Evolutionary conservation across 2,329 filamentous ascomycete genomes (phyloP).

Genomic region (Fusarium clavum): DNA sequence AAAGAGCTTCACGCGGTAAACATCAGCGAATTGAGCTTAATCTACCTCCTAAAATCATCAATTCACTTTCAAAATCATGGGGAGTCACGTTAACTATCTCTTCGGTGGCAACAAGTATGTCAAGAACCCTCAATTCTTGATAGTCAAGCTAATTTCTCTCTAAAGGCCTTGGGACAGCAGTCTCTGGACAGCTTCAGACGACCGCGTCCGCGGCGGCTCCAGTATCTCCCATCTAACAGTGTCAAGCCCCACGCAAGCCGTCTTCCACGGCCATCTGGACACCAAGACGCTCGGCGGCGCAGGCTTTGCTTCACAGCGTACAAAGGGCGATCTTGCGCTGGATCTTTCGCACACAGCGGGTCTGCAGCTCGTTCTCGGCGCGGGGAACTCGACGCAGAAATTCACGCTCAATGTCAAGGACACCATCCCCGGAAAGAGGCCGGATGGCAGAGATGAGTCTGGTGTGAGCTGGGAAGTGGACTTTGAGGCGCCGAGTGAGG

Average conservation of each 20-base stretch:
- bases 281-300: slow-evolving; percentile 81
- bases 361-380: slow-evolving; percentile 63
- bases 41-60: background rate
- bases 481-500: slow-evolving; percentile 59
- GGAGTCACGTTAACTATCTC: slow-evolving; percentile 49
- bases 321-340: slow-evolving; percentile 68
- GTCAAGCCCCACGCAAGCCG: slow-evolving; percentile 54
- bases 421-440: slow-evolving; percentile 65
- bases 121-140: background rate
- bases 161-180: slow-evolving; percentile 67
- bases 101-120: slow-evolving; percentile 56
- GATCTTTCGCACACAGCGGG: slow-evolving; percentile 74
- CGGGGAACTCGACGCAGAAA: slow-evolving; percentile 68
- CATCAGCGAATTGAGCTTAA: background rate
- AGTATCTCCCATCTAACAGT: slow-evolving; percentile 66
- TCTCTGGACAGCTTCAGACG: slow-evolving; percentile 78
- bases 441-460: slow-evolving; percentile 77
- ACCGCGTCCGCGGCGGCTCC: slow-evolving; percentile 79
- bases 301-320: slow-evolving; percentile 84
- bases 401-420: slow-evolving; percentile 85
- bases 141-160: slow-evolving; percentile 12
- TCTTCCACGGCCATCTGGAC: slow-evolving; percentile 78
- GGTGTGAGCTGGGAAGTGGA: slow-evolving; percentile 80
- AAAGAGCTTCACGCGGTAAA: background rate
- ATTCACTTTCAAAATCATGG: slow-evolving; percentile 20